Conservation (phyloP, 164 flowering plant genomes). For the Nymphaea colorata region DNA sequence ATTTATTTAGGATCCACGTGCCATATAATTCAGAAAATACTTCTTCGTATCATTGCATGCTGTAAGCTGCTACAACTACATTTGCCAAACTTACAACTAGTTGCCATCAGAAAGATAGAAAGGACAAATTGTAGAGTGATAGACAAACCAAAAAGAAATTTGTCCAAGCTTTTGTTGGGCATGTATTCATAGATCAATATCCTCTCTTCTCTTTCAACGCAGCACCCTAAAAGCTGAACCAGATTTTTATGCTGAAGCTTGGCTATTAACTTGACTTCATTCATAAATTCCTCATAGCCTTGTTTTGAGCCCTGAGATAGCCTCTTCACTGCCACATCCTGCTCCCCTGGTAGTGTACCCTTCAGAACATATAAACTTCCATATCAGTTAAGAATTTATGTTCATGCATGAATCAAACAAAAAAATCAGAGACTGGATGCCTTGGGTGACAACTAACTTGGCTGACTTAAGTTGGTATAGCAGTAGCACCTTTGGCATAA, state of each 20-base stretch:
- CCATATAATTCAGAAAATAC: too few relatives aligned
- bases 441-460: too few relatives aligned
- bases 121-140: not conserved
- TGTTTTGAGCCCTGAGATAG: constrained; percentile 64
- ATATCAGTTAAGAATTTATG: not conserved
- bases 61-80: too few relatives aligned
- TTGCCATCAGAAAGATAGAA: not conserved
- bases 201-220: constrained; percentile 55
- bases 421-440: too few relatives aligned
- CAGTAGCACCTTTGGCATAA: too few relatives aligned
- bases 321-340: constrained; percentile 62
- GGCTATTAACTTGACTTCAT: constrained; percentile 54
- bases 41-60: too few relatives aligned
- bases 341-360: constrained; percentile 44
- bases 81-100: too few relatives aligned
- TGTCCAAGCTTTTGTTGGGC: constrained; percentile 71
- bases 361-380: constrained; percentile 3
- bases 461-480: too few relatives aligned
- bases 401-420: not conserved
- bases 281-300: constrained; percentile 64
- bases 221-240: constrained; percentile 57
- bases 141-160: constrained; percentile 36
- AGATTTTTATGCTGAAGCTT: constrained; percentile 71
- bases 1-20: too few relatives aligned
- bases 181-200: constrained; percentile 64